Evolutionary conservation across 148 eudicot genomes (phyloP), one percentile per base, ranked within the genome.

Genomic region (Amaranthus hypochondriacus): DNA sequence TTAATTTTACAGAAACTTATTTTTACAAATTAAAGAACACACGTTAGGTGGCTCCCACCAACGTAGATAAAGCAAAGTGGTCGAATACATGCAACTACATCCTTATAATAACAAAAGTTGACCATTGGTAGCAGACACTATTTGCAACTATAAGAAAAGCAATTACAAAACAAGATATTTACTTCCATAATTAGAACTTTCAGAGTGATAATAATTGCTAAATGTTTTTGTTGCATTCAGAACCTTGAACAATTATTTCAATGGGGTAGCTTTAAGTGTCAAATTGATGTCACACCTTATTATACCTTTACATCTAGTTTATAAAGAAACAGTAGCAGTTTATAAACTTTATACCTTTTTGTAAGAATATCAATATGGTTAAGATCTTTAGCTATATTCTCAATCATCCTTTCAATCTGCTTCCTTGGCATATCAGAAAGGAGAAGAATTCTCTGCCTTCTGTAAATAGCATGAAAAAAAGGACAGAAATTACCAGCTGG

Each of bases 391-490:
- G 86, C 86, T 60, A 89, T 66, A 69, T 75, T 84, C 44, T 92
- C 96, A 72, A 89, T 96, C 69, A 90, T 74, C 81, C 84, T 85
- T 71, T 95, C 96, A 76, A 95, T 86, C 70, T 92, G 92, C 81
- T 90, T 92, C 82, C 96, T 86, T 65, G 94, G 94, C 68, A 95
- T 89, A 76, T 95, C 97, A 61, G 97, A 87, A 81, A 95, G 80
- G 58, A 95, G 87, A 75, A 95, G 92, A 78, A 95, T 87, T 80
- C 87, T 89, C 84, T 95, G 99, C 83, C 85, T 85, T 92, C 99
- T 92, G 79, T 15, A 77, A 56, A 78, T 50, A 61, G 43, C 67
- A 83, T 18, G 70, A 48, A 51, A 18, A 63, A 70, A n/a, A 68
- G 18, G 51, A 57, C 42, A 57, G 39, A 28, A 39, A 46, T 73